Conservation (phyloP, 768 basidiomycete genomes). For the Tylopilus sp. region DNA sequence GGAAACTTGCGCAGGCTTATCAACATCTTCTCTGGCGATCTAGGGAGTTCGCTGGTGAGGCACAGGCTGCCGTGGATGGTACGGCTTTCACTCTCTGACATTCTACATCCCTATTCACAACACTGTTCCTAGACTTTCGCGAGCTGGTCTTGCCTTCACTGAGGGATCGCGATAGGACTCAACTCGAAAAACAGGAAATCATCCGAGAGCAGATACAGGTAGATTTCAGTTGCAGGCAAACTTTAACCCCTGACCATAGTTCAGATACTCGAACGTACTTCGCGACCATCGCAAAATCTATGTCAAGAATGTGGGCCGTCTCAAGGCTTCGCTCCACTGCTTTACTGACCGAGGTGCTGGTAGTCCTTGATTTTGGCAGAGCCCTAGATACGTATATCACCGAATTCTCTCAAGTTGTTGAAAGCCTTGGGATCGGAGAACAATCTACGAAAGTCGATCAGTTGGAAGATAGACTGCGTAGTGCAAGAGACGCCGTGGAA, state of each 20-base stretch:
- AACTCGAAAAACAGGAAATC: constrained; percentile 12
- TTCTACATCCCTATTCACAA: neutral
- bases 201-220: constrained; percentile 18
- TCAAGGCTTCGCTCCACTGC: neutral
- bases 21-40: constrained; percentile 17
- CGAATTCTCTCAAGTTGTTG: constrained; percentile 11
- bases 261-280: constrained; percentile 13
- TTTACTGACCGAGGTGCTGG: neutral
- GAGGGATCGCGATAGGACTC: constrained; percentile 2
- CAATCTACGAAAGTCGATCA: constrained; percentile 4
- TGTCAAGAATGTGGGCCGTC: constrained; percentile 17
- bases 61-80: constrained; percentile 19
- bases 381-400: constrained; percentile 13
- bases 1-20: constrained; percentile 11
- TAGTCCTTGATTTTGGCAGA: constrained; percentile 17
- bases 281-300: constrained; percentile 17
- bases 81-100: neutral
- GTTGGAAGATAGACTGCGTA: neutral
- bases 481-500: constrained; percentile 13
- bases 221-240: neutral
- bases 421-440: constrained; percentile 4
- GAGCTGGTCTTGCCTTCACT: constrained; percentile 16
- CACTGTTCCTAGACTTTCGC: constrained; percentile 10
- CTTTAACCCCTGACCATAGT: constrained; percentile 3
- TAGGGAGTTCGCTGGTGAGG: constrained; percentile 19